Conservation (phyloP, 164 flowering plant species). For the Chimonanthus salicifolius region DNA sequence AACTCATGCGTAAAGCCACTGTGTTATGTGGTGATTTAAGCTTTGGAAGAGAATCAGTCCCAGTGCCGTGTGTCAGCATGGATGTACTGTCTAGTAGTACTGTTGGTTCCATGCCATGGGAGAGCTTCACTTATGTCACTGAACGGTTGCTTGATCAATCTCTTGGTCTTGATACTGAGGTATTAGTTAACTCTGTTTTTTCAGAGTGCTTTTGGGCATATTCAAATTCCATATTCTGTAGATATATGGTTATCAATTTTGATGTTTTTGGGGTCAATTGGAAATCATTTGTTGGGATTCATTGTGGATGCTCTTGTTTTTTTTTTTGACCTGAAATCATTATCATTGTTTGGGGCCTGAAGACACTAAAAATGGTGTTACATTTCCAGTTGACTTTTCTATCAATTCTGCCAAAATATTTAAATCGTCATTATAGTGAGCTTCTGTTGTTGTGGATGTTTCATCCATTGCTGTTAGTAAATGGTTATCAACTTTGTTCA, state of each 20-base stretch:
- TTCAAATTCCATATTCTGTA: too few relatives aligned
- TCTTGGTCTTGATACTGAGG: constrained; percentile 50
- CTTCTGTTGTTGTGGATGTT: neutral
- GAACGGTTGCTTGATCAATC: constrained; percentile 65
- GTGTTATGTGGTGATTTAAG: constrained; percentile 81
- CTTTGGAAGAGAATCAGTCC: constrained; percentile 74
- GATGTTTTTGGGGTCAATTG: too few relatives aligned
- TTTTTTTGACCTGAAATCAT: too few relatives aligned
- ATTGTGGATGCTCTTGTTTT: too few relatives aligned
- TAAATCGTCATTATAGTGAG: neutral
- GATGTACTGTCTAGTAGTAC: constrained; percentile 29
- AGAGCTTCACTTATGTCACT: constrained; percentile 65
- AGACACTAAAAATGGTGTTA: too few relatives aligned
- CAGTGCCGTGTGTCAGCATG: constrained; percentile 48
- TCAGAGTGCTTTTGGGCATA: neutral
- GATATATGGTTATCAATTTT: too few relatives aligned
- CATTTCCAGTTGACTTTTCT: neutral
- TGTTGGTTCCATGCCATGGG: constrained; percentile 68
- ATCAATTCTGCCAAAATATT: neutral
- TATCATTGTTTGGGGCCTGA: too few relatives aligned
- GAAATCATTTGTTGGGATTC: too few relatives aligned
- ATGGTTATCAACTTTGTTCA: constrained; percentile 2
- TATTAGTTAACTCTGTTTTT: constrained; percentile 17
- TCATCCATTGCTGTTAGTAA: neutral
- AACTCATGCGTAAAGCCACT: constrained; percentile 25